Base-by-base conservation (phyloP, 352 stramenopile genomes). In the Globisporangium okanoganense region DNA sequence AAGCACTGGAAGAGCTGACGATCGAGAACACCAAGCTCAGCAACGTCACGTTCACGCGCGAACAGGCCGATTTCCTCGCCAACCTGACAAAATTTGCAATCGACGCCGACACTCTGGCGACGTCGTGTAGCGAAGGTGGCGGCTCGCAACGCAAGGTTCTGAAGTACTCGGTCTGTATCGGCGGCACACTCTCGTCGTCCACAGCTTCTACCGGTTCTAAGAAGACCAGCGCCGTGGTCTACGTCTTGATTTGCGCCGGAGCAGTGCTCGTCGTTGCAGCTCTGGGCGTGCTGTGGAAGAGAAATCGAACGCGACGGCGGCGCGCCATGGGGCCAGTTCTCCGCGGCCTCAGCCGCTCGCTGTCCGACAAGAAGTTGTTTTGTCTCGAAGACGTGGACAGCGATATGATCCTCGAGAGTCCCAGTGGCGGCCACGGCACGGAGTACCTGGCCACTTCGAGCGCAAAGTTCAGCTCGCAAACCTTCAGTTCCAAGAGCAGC, bases 81-180 rank as follows among this genome's bases (percentile, higher is more conserved):
- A 57, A 59, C 14, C 51, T 81, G 10, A 62, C 58, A 9, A 66
- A 12, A n/a, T 78, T 81, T 43, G 40, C 36, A 0, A 69, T 81
- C 51, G 65, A 76, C 49, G 31, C 63, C 18, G 47, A 51, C 6
- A 53, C 40, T 2, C 60, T 81, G 25, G 58, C 62, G 24, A 76
- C 67, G 0, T 55, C 43, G 8, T 81, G 73, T 16, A 22, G 10
- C 20, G 25, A 16, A 9, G 14, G 8, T 7, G 47, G 24, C 18
- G 53, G 60, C 0, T 18, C 31, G 5, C 49, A 62, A 0, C 33
- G 45, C 0, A 18, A 44, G 24, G 64, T 76, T 18, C 58, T 60
- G 8, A 56, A 54, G 24, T 76, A 76, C 47, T 60, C n/a, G 6
- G 59, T 78, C 9, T 81, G 73, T 31, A 25, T 76, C 20, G 40